phyloP scores from a whole-genome alignment of 202 grass and related monocot genomes.

The Zizania palustris region DNA sequence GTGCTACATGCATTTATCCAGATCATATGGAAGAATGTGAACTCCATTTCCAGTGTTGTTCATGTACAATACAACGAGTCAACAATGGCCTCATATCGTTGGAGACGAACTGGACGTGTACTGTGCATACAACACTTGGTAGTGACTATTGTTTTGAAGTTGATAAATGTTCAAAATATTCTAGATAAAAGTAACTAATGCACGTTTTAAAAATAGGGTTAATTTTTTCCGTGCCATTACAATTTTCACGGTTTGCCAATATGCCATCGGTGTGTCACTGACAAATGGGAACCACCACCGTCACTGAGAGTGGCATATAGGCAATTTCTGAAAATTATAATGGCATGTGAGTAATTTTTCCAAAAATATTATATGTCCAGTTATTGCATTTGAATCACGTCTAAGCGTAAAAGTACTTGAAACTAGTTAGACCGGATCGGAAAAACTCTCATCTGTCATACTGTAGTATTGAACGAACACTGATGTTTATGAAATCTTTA shows the following conservation, averaged over 20 bases:
- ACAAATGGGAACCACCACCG: too few species aligned
- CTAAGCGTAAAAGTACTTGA: not conserved
- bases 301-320: too few species aligned
- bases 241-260: too few species aligned
- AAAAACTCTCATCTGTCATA: not conserved
- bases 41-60: not conserved
- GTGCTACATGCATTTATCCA: not conserved
- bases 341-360: too few species aligned
- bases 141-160: not conserved
- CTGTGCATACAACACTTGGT: not conserved
- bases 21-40: conserved; percentile 4
- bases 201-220: not conserved
- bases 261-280: too few species aligned
- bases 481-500: not conserved
- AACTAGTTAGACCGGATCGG: not conserved
- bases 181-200: not conserved
- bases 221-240: too few species aligned
- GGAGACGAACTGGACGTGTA: not conserved
- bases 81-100: not conserved
- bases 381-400: not conserved
- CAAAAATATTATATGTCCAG: too few species aligned
- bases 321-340: too few species aligned
- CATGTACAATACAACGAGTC: not conserved
- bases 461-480: not conserved
- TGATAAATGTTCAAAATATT: not conserved